phyloP scores from a whole-genome alignment of 331 rosid genomes.

The Telfairia occidentalis region DNA sequence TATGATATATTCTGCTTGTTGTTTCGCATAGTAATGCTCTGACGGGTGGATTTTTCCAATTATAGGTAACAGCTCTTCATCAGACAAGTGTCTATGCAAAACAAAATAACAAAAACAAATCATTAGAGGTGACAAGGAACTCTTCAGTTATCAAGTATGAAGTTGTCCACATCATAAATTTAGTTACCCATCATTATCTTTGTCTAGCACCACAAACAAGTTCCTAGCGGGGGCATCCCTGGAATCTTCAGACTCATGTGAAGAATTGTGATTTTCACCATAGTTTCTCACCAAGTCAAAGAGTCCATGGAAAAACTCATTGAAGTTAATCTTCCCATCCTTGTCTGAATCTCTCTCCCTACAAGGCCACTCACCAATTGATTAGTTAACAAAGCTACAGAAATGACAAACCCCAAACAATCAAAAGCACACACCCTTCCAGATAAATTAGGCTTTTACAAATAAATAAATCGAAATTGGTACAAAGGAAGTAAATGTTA shows the following conservation, averaged over 20 bases:
- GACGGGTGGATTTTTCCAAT: slow-evolving; percentile 93
- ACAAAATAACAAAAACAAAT: slow-evolving; percentile 11
- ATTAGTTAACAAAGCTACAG: slow-evolving; percentile 20
- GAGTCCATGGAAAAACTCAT: slow-evolving; percentile 94
- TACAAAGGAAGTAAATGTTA: neutral
- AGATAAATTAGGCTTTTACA: neutral
- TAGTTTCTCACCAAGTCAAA: slow-evolving; percentile 93
- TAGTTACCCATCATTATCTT: slow-evolving; percentile 80
- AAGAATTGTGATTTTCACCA: slow-evolving; percentile 56
- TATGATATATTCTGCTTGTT: slow-evolving; percentile 80
- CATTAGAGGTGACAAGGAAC: slow-evolving; percentile 15
- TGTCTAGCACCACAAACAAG: slow-evolving; percentile 72
- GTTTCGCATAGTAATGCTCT: slow-evolving; percentile 86
- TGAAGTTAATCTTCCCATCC: slow-evolving; percentile 83
- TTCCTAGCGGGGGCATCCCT: slow-evolving; percentile 64
- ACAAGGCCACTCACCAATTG: slow-evolving; percentile 15
- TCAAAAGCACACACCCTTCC: neutral
- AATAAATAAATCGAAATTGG: neutral
- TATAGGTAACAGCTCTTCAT: slow-evolving; percentile 60
- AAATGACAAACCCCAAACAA: neutral
- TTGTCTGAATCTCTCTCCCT: slow-evolving; percentile 88
- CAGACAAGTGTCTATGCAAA: slow-evolving; percentile 54
- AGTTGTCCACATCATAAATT: neutral
- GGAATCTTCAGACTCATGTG: slow-evolving; percentile 44
- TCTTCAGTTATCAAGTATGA: slow-evolving; percentile 14